Percentiles rank a stretch among this genome's conserved stretches.
These are phyloP conservation scores for Ephemerocybe angulata DNA, from an alignment of 768 basidiomycete genomes.

Conservation along the genomic window DNA sequence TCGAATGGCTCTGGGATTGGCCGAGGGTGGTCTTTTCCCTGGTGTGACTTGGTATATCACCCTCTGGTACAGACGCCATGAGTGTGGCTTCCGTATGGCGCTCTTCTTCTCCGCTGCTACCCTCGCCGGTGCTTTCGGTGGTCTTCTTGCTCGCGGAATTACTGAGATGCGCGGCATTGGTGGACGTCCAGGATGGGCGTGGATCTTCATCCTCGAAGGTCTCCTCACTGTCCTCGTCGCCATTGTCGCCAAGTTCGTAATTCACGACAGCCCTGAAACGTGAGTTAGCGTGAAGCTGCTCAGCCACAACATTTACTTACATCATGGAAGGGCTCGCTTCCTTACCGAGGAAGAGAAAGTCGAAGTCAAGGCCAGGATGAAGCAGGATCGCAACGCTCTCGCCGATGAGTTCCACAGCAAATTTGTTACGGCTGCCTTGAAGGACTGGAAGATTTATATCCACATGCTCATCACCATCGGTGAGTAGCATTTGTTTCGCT, in stretches of 20 bases:
- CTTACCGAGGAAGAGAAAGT: constrained; percentile 26
- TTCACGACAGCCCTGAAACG: constrained; percentile 29
- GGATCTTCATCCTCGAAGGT: constrained; percentile 33
- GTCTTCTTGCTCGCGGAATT: constrained; percentile 28
- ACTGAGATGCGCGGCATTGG: constrained; percentile 24
- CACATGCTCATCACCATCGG: constrained; percentile 32
- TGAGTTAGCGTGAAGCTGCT: constrained; percentile 8
- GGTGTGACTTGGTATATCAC: constrained; percentile 30
- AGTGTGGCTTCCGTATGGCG: constrained; percentile 30
- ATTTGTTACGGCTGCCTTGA: constrained; percentile 25
- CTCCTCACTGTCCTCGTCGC: constrained; percentile 25
- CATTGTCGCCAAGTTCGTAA: constrained; percentile 22
- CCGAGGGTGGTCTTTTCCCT: constrained; percentile 31
- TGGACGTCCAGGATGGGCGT: constrained; percentile 28
- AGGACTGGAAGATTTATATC: constrained; percentile 33
- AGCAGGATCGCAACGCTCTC: constrained; percentile 22
- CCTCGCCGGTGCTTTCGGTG: constrained; percentile 31
- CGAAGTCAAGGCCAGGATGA: constrained; percentile 25
- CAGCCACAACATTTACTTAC: background rate
- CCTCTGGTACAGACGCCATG: constrained; percentile 29
- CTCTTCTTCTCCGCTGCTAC: constrained; percentile 32
- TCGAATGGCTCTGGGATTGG: constrained; percentile 27
- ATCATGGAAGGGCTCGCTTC: constrained; percentile 22
- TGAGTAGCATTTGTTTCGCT: constrained; percentile 5
- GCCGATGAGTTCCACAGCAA: constrained; percentile 27